Evolutionary conservation across 768 basidiomycete species (phyloP).

Genomic region (Auriscalpium orientale): DNA sequence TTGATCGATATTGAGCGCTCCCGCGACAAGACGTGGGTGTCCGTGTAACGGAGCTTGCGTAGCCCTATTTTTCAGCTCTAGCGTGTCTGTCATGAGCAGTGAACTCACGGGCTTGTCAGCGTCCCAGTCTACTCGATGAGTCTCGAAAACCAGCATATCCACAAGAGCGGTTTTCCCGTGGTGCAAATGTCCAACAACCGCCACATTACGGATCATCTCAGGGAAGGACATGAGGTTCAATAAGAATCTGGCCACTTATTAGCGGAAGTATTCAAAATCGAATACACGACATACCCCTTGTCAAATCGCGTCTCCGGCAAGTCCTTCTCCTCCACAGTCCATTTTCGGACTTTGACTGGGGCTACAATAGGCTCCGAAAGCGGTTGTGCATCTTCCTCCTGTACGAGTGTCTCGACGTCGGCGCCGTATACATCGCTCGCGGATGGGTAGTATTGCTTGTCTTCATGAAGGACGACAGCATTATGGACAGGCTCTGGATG

Average conservation of each 20-base stretch:
- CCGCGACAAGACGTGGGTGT: conserved; percentile 86
- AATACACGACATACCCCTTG: conserved; percentile 61
- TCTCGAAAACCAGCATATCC: conserved; percentile 97
- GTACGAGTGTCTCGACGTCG: conserved; percentile 93
- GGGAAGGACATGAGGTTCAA: conserved; percentile 88
- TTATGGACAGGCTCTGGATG: conserved; percentile 64
- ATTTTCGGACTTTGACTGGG: conserved; percentile 90
- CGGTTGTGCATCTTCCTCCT: conserved; percentile 97
- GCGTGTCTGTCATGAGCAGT: conserved; percentile 13
- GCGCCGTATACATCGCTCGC: conserved; percentile 88
- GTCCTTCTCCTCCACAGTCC: conserved; percentile 91
- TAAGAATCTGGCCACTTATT: conserved; percentile 56
- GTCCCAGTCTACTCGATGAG: conserved; percentile 92
- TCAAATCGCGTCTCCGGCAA: conserved; percentile 97
- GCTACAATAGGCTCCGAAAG: conserved; percentile 92
- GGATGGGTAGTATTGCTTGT: conserved; percentile 96
- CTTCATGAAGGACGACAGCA: conserved; percentile 87
- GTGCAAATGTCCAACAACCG: conserved; percentile 92
- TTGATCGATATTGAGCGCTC: conserved; percentile 91
- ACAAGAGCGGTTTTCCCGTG: conserved; percentile 96
- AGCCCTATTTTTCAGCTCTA: not conserved
- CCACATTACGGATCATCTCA: conserved; percentile 93
- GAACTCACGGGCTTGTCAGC: conserved; percentile 72
- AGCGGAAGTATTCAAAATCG: not conserved
- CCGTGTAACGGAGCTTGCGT: conserved; percentile 83